These are phyloP conservation scores for Metarhizium brunneum DNA, from an alignment of 2,329 filamentous ascomycete genomes.

Conservation along the genomic window DNA sequence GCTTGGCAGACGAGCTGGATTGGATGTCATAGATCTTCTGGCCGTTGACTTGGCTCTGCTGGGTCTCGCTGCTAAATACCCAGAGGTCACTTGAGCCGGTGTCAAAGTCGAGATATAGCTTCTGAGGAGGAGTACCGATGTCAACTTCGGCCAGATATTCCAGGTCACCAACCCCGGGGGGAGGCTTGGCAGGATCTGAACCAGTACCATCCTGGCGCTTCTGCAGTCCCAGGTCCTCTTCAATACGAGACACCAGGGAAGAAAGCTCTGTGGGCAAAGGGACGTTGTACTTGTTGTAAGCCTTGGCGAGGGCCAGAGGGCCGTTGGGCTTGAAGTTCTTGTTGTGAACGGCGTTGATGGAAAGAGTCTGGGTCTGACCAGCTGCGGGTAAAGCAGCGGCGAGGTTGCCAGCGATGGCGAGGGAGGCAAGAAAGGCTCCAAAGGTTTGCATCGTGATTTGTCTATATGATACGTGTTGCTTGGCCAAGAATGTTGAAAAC, in stretches of 20 bases:
- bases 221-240: neutral
- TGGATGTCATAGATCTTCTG: constrained; percentile 29
- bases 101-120: constrained; percentile 11
- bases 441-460: constrained; percentile 10
- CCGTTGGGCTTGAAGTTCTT: constrained; percentile 6
- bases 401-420: constrained; percentile 8
- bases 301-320: constrained; percentile 9
- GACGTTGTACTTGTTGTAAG: constrained; percentile 8
- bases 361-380: constrained; percentile 2
- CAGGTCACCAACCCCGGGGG: constrained; percentile 3
- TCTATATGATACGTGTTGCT: too few relatives aligned
- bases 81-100: constrained; percentile 17
- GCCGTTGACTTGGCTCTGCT: constrained; percentile 22
- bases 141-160: constrained; percentile 10
- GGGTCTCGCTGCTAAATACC: constrained; percentile 34
- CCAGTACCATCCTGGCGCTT: constrained; percentile 4
- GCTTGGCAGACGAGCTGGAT: constrained; percentile 26
- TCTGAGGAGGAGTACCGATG: constrained; percentile 12
- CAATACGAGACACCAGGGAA: neutral
- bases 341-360: constrained; percentile 7
- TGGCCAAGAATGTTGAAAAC: neutral
- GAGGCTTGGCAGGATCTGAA: constrained; percentile 7
- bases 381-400: constrained; percentile 6
- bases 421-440: constrained; percentile 10
- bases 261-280: constrained; percentile 5